These are phyloP conservation scores for Microsporum ferrugineum DNA, from an alignment of 2,329 filamentous ascomycete species.

Conservation along the genomic window DNA sequence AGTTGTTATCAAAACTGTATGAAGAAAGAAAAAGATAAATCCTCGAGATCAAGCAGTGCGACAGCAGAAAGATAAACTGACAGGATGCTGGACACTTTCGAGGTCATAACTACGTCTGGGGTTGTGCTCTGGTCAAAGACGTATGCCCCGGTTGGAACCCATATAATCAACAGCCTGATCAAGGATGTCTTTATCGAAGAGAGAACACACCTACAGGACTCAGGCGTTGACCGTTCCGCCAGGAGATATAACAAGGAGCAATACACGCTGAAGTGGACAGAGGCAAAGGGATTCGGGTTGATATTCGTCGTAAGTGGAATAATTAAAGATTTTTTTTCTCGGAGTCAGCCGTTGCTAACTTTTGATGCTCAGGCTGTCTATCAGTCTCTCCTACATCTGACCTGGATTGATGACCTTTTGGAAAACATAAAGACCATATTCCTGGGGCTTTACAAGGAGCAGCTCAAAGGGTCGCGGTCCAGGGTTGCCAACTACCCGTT, in stretches of 20 bases:
- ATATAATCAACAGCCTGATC: slow-evolving; percentile 88
- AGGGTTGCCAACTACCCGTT: slow-evolving; percentile 75
- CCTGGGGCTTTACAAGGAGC: slow-evolving; percentile 75
- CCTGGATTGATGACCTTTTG: slow-evolving; percentile 93
- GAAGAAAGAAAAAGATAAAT: not conserved
- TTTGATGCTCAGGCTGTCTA: slow-evolving; percentile 65
- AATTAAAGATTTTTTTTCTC: not conserved
- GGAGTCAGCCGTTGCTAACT: not conserved
- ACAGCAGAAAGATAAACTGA: not conserved
- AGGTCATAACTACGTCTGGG: slow-evolving; percentile 89
- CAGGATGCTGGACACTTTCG: slow-evolving; percentile 86
- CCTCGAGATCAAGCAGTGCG: not conserved
- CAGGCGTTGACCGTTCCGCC: slow-evolving; percentile 50
- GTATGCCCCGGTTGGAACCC: slow-evolving; percentile 66
- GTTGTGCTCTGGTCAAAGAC: slow-evolving; percentile 93
- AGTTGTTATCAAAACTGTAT: not conserved
- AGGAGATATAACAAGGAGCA: slow-evolving; percentile 79
- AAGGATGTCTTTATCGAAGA: slow-evolving; percentile 97
- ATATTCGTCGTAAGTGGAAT: slow-evolving; percentile 71
- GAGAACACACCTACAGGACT: slow-evolving; percentile 51
- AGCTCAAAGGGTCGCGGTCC: slow-evolving; percentile 69
- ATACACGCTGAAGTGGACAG: slow-evolving; percentile 89
- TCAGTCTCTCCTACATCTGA: slow-evolving; percentile 84
- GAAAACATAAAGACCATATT: slow-evolving; percentile 93
- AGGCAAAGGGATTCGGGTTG: slow-evolving; percentile 80